Evolutionary conservation across 495 filamentous ascomycete species (phyloP).

Genomic region (Penicillium egyptiacum): DNA sequence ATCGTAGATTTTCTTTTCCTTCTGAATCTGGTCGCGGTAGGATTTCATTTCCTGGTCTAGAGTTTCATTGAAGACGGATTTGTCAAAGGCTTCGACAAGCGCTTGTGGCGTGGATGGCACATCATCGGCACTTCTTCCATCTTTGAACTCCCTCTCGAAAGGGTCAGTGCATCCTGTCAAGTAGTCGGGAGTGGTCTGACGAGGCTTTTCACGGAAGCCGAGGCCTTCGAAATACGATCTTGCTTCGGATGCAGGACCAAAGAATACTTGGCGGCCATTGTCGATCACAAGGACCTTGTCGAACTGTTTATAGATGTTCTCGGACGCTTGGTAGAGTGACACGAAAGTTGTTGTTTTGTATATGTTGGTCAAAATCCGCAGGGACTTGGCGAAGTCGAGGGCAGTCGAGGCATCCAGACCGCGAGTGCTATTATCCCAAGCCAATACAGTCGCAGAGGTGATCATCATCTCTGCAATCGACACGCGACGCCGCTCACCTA

Average conservation of each 20-base stretch:
- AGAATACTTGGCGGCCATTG: conserved; percentile 75
- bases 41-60: conserved; percentile 64
- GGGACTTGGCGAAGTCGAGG: conserved; percentile 67
- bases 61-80: conserved; percentile 56
- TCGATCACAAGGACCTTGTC: conserved; percentile 88
- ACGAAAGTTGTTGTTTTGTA: conserved; percentile 79
- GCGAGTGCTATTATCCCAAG: conserved; percentile 84
- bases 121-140: conserved; percentile 57
- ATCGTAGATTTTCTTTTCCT: conserved; percentile 64
- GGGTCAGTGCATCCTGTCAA: conserved; percentile 82
- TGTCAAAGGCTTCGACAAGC: conserved; percentile 65
- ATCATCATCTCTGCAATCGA: conserved; percentile 61
- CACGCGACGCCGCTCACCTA: conserved; percentile 70
- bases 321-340: conserved; percentile 78
- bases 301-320: conserved; percentile 82
- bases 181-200: conserved; percentile 84
- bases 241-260: conserved; percentile 69
- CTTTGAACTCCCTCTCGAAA: conserved; percentile 74
- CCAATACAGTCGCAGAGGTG: conserved; percentile 68
- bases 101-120: conserved; percentile 65
- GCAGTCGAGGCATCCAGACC: conserved; percentile 84
- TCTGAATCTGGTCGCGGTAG: conserved; percentile 59
- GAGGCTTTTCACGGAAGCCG: conserved; percentile 74
- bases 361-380: conserved; percentile 75
- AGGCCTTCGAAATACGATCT: conserved; percentile 77